Conservation (phyloP, 352 stramenopile species). For the Sclerospora graminicola region DNA sequence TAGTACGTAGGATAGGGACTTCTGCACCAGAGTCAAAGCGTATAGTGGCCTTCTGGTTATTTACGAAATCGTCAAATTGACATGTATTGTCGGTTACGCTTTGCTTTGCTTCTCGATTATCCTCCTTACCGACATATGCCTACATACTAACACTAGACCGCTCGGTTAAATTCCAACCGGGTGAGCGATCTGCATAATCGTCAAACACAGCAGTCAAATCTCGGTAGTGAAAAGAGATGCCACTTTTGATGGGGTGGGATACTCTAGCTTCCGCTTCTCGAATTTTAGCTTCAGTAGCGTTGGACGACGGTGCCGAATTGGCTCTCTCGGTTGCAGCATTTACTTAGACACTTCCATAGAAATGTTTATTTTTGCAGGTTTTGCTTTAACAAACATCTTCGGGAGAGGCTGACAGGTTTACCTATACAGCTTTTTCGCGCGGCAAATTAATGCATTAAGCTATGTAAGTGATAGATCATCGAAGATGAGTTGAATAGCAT, state of each 20-base stretch:
- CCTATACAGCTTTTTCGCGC: slow-evolving; percentile 43
- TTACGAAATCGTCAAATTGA: no score
- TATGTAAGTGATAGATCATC: slow-evolving; percentile 73
- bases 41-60: no score
- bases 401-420: slow-evolving; percentile 7
- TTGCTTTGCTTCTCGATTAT: no score
- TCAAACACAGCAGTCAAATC: slow-evolving; percentile 38
- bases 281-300: slow-evolving; percentile 6
- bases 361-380: neutral
- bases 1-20: no score
- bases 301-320: neutral
- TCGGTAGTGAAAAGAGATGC: slow-evolving; percentile 43
- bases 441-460: slow-evolving; percentile 72
- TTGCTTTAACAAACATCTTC: slow-evolving; percentile 2
- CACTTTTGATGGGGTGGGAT: slow-evolving; percentile 27
- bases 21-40: no score
- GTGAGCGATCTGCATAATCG: slow-evolving; percentile 37
- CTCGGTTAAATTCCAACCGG: no score
- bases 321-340: neutral
- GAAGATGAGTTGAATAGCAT: slow-evolving; percentile 79
- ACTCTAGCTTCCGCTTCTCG: slow-evolving; percentile 11
- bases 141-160: no score
- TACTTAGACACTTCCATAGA: neutral
- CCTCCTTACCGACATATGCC: no score
- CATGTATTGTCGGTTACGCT: no score